phyloP scores from a whole-genome alignment of 2,329 filamentous ascomycete genomes.

The Trichoderma sp. region DNA sequence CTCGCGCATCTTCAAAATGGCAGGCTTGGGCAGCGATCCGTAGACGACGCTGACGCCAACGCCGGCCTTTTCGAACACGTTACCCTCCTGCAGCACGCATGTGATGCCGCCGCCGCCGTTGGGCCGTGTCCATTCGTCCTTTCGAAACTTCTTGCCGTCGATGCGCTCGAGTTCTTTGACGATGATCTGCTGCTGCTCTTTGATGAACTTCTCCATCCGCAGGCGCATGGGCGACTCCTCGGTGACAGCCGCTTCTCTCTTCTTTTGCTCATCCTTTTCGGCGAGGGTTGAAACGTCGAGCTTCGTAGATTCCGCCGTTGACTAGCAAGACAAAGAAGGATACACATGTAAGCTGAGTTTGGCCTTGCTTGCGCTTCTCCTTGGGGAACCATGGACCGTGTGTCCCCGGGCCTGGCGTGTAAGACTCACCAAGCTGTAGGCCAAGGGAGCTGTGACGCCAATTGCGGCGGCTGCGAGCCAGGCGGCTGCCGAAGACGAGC shows the following conservation, averaged over 20 bases:
- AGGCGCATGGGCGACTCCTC: constrained; percentile 90
- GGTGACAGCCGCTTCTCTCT: constrained; percentile 68
- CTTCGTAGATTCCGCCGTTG: constrained; percentile 46
- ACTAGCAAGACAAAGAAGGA: constrained; percentile 38
- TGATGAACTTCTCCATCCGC: constrained; percentile 96
- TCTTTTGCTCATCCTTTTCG: constrained; percentile 79
- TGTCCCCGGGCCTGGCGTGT: constrained; percentile 17
- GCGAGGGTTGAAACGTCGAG: constrained; percentile 73
- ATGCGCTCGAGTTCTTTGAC: constrained; percentile 79
- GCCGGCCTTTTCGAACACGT: constrained; percentile 96
- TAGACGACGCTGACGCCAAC: constrained; percentile 96
- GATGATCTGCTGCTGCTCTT: constrained; percentile 87
- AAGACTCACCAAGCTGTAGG: constrained; percentile 60
- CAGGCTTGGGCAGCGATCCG: constrained; percentile 81
- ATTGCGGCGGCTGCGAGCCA: constrained; percentile 48
- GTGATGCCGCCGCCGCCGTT: constrained; percentile 92
- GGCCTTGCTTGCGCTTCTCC: not conserved
- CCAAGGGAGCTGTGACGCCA: constrained; percentile 54
- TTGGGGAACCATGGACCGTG: not conserved
- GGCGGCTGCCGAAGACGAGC: constrained; percentile 32
- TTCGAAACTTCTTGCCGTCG: constrained; percentile 78
- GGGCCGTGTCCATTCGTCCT: constrained; percentile 84
- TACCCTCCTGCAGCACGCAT: constrained; percentile 92
- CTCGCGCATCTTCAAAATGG: constrained; percentile 88
- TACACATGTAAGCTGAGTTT: not conserved